Percentiles rank a stretch among this genome's conserved stretches.
Evolutionary conservation across 192 early-diverging fungal genomes (phyloP).

Genomic region (Cetraspora pellucida): DNA sequence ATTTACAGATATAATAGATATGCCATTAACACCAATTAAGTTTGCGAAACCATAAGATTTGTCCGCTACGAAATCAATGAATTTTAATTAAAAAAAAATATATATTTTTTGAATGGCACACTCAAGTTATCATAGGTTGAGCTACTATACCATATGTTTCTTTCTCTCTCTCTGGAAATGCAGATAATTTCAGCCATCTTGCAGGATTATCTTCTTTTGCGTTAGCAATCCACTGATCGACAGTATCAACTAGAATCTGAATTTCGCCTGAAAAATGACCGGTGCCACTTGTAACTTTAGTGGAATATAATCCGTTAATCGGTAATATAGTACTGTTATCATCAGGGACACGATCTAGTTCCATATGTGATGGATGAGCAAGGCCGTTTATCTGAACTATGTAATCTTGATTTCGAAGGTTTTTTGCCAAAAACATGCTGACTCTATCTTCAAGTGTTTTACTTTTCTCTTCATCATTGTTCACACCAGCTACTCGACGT

Average conservation of each 20-base stretch:
- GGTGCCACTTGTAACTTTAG: slow-evolving; percentile 35
- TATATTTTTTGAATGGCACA: slow-evolving; percentile 33
- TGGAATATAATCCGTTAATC: too few relatives aligned
- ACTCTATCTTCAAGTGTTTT: slow-evolving; percentile 45
- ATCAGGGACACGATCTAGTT: too few relatives aligned
- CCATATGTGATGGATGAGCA: too few relatives aligned
- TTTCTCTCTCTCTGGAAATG: slow-evolving; percentile 33
- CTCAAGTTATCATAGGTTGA: too few relatives aligned
- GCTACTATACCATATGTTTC: slow-evolving; percentile 35
- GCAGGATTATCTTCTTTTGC: slow-evolving; percentile 35
- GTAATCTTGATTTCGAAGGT: slow-evolving; percentile 49
- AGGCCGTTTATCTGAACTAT: slow-evolving; percentile 54
- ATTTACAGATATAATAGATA: slow-evolving; percentile 70
- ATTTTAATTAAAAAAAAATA: slow-evolving; percentile 8
- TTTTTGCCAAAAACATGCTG: slow-evolving; percentile 56
- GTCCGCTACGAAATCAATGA: slow-evolving; percentile 33
- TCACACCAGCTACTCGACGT: slow-evolving; percentile 42
- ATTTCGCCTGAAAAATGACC: slow-evolving; percentile 48
- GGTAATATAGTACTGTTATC: too few relatives aligned
- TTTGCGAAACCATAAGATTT: slow-evolving; percentile 48
- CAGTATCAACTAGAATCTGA: slow-evolving; percentile 31
- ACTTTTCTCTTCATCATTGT: slow-evolving; percentile 42
- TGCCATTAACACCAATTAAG: slow-evolving; percentile 67
- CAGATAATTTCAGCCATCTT: slow-evolving; percentile 33
- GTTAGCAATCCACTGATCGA: slow-evolving; percentile 42